Percentiles rank a stretch among this genome's conserved stretches.
phyloP scores from a whole-genome alignment of 2,329 filamentous ascomycete genomes.

The Uncinocarpus reesii region DNA sequence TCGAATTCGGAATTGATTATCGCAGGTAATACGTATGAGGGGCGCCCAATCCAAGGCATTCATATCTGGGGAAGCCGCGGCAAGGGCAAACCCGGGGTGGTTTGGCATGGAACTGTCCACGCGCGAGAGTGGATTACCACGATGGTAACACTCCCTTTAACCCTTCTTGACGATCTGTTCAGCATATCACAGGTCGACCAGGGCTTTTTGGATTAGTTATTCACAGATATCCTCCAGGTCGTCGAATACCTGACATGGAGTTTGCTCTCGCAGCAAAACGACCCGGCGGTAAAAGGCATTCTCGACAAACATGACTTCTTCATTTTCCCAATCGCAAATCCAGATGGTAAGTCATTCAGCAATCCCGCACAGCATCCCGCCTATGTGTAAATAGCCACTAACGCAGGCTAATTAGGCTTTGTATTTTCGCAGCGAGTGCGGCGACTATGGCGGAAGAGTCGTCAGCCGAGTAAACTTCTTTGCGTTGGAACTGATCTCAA shows the following conservation, averaged over 20 bases:
- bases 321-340: slow-evolving; percentile 54
- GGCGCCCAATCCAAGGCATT: slow-evolving; percentile 38
- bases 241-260: slow-evolving; percentile 45
- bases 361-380: background rate
- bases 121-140: slow-evolving; percentile 52
- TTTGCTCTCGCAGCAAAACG: slow-evolving; percentile 36
- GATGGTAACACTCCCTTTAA: slow-evolving; percentile 36
- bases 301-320: slow-evolving; percentile 58
- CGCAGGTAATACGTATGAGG: slow-evolving; percentile 41
- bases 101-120: slow-evolving; percentile 51
- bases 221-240: slow-evolving; percentile 2
- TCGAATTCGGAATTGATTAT: slow-evolving; percentile 42
- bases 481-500: slow-evolving; percentile 48
- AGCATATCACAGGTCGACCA: background rate
- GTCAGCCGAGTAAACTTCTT: slow-evolving; percentile 34
- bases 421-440: slow-evolving; percentile 47
- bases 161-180: background rate
- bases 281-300: slow-evolving; percentile 33
- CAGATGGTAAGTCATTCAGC: slow-evolving; percentile 40
- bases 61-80: slow-evolving; percentile 44
- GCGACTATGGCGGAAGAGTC: slow-evolving; percentile 56
- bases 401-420: slow-evolving; percentile 40
- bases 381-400: background rate
- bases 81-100: slow-evolving; percentile 41
- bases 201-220: background rate